Percentiles rank a stretch among this genome's conserved stretches.
These are phyloP conservation scores for Tetrahymena malaccensis DNA, from an alignment of 73 alveolate genomes.

Conservation along the genomic window DNA sequence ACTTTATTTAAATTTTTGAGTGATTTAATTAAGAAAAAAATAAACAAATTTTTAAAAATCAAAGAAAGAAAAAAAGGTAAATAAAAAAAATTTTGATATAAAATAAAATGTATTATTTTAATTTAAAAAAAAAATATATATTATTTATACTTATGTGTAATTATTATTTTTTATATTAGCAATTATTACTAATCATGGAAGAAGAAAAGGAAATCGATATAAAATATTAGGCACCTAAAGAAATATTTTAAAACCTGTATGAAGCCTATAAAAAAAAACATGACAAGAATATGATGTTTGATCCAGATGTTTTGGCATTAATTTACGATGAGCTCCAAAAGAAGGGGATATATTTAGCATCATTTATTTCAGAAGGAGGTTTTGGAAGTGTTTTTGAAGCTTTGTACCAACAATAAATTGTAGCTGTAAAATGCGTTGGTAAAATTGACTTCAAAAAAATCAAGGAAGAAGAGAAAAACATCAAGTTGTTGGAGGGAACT, in stretches of 20 bases:
- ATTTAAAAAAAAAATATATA: no score
- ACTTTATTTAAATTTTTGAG: no score
- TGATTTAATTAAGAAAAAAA: no score
- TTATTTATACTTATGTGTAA: background rate
- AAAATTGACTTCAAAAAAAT: no score
- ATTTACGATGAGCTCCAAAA: background rate
- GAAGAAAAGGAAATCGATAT: background rate
- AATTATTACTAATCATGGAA: background rate
- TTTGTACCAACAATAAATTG: background rate
- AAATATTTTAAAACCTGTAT: no score
- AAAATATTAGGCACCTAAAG: background rate
- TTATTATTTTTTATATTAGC: background rate
- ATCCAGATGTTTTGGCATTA: no score
- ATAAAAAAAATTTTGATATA: background rate
- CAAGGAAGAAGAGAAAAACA: background rate
- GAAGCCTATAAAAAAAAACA: no score
- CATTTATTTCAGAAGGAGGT: background rate
- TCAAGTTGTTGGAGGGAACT: background rate
- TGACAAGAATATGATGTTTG: no score
- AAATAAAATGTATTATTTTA: no score
- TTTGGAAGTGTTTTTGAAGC: background rate
- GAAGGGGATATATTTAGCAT: background rate
- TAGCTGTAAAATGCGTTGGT: background rate
- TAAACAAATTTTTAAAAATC: no score
- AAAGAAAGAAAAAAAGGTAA: background rate